Evolutionary conservation across 23 red algal species (phyloP), one percentile per base, ranked within the genome.

Genomic region (Porphyridium purpureum): DNA sequence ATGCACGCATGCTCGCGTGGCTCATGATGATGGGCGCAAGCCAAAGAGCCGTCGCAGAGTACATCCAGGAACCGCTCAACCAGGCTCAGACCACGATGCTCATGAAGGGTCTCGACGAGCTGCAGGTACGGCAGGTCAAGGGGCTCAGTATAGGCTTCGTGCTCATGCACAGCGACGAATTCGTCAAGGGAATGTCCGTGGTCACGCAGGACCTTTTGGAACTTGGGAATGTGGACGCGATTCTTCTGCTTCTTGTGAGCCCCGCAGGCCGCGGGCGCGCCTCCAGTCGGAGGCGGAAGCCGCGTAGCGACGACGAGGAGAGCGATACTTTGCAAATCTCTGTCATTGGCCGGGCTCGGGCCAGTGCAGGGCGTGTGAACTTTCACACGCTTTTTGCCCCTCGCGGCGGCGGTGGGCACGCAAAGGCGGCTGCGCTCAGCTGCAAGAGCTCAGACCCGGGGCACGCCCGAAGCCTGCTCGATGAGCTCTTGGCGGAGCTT

Each of bases 361-460:
- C 76, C 23, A 54, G 76, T 9, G 76, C 72, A 3, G 44, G 44
- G 4, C 64, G 72, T 20, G 63, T 82, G 23, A 66, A 82, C 23
- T 56, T 82, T 51, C 3, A 35, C 11, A 15, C 21, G 4, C 31
- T 69, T 6, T 64, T 72, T 11, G 52, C 33, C 4, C 8, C 44
- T 5, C 47, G 70, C 21, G 67, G 80, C 11, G 80, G 80, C 31
- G 80, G 80, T 8, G 80, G 80, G 6, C 80, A 85, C 48, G 56
- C 68, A 21, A 53, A 64, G 21, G 80, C 80, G 1, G 80, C 80
- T 2, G 69, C 80, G 0, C 64, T 69, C 22, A 74, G 64, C 3
- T 26, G 63, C 17, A 71, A 72, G 29, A 6, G 31, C 2, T 70
- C 76, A 2, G 76, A 61, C n/a, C n/a, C n/a, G n/a, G n/a, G n/a